phyloP scores from a whole-genome alignment of 208 protist species.

The Trypanosoma conorhini region DNA sequence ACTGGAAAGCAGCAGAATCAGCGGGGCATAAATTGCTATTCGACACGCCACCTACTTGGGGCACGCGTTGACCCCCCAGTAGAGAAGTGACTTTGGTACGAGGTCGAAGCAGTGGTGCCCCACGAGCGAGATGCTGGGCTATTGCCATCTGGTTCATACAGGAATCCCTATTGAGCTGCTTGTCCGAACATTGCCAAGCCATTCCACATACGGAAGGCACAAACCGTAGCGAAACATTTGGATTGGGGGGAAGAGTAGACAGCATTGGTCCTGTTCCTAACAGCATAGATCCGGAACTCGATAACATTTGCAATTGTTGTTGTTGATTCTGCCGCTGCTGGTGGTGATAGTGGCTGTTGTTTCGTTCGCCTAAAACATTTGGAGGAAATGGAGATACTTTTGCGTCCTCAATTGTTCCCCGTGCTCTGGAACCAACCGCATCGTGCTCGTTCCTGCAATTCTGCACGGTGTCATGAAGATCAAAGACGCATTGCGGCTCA shows the following conservation, averaged over 20 bases:
- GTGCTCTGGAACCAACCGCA: constrained; percentile 6
- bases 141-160: background rate
- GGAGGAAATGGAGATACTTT: constrained; percentile 27
- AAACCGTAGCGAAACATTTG: background rate
- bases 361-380: constrained; percentile 3
- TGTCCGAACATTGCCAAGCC: background rate
- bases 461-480: constrained; percentile 16
- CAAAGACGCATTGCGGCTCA: constrained; percentile 64
- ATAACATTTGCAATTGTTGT: constrained; percentile 17
- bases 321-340: constrained; percentile 16
- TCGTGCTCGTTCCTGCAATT: constrained; percentile 17
- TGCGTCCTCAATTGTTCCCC: constrained; percentile 38
- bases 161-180: constrained; percentile 1
- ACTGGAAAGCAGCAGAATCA: constrained; percentile 4
- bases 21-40: background rate
- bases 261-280: background rate
- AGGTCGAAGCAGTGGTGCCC: constrained; percentile 15
- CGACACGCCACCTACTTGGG: background rate
- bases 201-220: background rate
- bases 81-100: background rate
- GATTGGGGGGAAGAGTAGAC: background rate
- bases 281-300: background rate
- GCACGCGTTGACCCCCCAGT: background rate
- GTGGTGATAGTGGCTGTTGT: background rate
- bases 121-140: constrained; percentile 2